A percentile compares a stretch with the other conserved stretches of the same genome.
These are phyloP conservation scores for Talaromyces funiculosus DNA, from an alignment of 2,329 filamentous ascomycete genomes.

Conservation along the genomic window DNA sequence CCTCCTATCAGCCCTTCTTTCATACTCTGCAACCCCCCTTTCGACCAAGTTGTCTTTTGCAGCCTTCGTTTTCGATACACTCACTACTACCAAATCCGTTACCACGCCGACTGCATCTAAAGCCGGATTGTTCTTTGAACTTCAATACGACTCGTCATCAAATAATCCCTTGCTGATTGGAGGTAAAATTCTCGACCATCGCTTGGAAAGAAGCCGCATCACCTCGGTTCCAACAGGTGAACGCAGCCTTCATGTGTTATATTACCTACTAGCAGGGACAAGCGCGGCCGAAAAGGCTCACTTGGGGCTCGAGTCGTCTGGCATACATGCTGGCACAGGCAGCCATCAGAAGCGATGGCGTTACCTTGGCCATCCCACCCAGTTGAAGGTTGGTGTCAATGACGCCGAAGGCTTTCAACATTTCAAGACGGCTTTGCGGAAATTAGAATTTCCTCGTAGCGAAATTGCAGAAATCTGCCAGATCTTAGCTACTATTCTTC, in stretches of 20 bases:
- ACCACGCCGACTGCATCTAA: constrained; percentile 95
- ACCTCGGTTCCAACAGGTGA: constrained; percentile 90
- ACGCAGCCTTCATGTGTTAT: constrained; percentile 91
- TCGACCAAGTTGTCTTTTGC: constrained; percentile 91
- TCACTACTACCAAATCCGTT: constrained; percentile 94
- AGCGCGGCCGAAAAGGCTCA: constrained; percentile 86
- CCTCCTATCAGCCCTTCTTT: constrained; percentile 75
- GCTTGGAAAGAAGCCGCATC: constrained; percentile 85
- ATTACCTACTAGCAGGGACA: constrained; percentile 90
- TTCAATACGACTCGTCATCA: constrained; percentile 88
- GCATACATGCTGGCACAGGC: constrained; percentile 38
- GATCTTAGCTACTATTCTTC: constrained; percentile 86
- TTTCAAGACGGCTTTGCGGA: constrained; percentile 91
- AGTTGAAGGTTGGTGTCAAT: constrained; percentile 95
- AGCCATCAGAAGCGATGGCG: constrained; percentile 78
- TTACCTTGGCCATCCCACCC: constrained; percentile 91
- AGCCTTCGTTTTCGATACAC: constrained; percentile 88
- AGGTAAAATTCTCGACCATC: constrained; percentile 89
- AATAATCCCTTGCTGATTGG: constrained; percentile 84
- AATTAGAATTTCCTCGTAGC: constrained; percentile 84
- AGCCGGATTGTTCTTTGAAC: constrained; percentile 87
- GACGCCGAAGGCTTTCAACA: constrained; percentile 93
- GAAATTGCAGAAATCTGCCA: constrained; percentile 98
- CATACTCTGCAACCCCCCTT: constrained; percentile 84
- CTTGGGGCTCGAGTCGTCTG: constrained; percentile 57